Conservation (phyloP, 345 rosid species). For the Heritiera littoralis region DNA sequence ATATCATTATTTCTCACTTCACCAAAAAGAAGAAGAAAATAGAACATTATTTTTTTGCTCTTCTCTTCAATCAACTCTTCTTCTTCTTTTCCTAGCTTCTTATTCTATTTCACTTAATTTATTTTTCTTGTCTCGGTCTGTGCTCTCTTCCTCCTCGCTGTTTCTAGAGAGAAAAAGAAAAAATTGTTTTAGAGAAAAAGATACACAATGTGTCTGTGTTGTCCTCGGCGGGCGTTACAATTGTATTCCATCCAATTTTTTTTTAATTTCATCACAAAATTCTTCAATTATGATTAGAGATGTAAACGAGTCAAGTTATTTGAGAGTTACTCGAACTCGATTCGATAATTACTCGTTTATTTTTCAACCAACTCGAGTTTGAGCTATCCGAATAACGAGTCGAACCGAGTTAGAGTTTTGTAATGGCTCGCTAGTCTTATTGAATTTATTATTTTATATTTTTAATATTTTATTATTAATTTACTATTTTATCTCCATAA, state of each 20-base stretch:
- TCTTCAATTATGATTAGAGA: too few species aligned
- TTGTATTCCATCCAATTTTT: slow-evolving; percentile 54
- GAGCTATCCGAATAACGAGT: too few species aligned
- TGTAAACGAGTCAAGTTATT: too few species aligned
- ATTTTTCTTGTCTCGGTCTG: slow-evolving; percentile 34
- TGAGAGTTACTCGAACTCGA: too few species aligned
- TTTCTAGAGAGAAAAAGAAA: slow-evolving; percentile 48
- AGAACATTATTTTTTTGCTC: slow-evolving; percentile 22
- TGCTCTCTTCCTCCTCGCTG: slow-evolving; percentile 70
- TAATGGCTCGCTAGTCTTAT: too few species aligned
- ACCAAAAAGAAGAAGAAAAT: background rate
- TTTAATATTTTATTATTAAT: too few species aligned
- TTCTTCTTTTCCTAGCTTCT: slow-evolving; percentile 18
- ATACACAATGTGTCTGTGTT: slow-evolving; percentile 17
- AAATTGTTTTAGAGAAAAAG: background rate
- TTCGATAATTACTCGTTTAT: too few species aligned
- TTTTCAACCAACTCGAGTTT: too few species aligned
- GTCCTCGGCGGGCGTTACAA: slow-evolving; percentile 83
- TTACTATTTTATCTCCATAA: too few species aligned
- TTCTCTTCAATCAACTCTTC: slow-evolving; percentile 24
- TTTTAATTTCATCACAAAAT: background rate
- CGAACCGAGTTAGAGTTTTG: too few species aligned
- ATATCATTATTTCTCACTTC: slow-evolving; percentile 5
- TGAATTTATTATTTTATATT: too few species aligned
- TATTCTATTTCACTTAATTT: slow-evolving; percentile 15